These are phyloP conservation scores for Pichia pseudocactophila DNA, from an alignment of 805 yeast species.

Conservation along the genomic window DNA sequence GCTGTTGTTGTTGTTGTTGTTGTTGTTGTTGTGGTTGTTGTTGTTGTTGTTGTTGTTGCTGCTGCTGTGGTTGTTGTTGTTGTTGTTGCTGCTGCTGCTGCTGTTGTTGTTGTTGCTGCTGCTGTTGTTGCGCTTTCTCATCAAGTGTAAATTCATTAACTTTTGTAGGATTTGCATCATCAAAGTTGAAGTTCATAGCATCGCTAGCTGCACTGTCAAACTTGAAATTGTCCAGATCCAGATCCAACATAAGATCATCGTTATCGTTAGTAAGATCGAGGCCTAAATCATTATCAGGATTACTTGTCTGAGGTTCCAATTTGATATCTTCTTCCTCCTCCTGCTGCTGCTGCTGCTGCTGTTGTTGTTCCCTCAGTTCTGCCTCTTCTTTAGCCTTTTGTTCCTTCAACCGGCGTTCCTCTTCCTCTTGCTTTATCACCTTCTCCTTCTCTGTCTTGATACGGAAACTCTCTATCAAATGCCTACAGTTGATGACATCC, in stretches of 20 bases:
- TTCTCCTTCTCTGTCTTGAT: constrained; percentile 23
- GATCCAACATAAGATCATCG: constrained; percentile 22
- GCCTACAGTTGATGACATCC: constrained; percentile 24
- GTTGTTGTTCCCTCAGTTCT: background rate
- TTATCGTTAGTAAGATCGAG: constrained; percentile 7
- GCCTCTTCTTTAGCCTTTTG: background rate
- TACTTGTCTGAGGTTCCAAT: constrained; percentile 3
- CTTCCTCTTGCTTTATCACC: constrained; percentile 17
- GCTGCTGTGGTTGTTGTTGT: constrained; percentile 1
- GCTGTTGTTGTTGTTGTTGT: constrained; percentile 1
- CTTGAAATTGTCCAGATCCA: constrained; percentile 23
- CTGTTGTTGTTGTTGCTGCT: constrained; percentile 2
- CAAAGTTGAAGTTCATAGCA: constrained; percentile 3
- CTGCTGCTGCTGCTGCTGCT: constrained; percentile 1
- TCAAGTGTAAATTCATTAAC: background rate
- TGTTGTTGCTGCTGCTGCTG: background rate
- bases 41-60: background rate
- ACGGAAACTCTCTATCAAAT: constrained; percentile 21
- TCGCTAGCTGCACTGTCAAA: constrained; percentile 11
- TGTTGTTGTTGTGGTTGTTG: constrained; percentile 2
- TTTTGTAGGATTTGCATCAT: too few relatives aligned
- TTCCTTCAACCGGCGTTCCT: constrained; percentile 16
- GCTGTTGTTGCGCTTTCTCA: background rate
- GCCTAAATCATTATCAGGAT: constrained; percentile 13
- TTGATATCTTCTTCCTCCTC: constrained; percentile 6